Evolutionary conservation across 768 basidiomycete genomes (phyloP), one percentile per base, ranked within the genome.

Genomic region (Steccherinum ochraceum): DNA sequence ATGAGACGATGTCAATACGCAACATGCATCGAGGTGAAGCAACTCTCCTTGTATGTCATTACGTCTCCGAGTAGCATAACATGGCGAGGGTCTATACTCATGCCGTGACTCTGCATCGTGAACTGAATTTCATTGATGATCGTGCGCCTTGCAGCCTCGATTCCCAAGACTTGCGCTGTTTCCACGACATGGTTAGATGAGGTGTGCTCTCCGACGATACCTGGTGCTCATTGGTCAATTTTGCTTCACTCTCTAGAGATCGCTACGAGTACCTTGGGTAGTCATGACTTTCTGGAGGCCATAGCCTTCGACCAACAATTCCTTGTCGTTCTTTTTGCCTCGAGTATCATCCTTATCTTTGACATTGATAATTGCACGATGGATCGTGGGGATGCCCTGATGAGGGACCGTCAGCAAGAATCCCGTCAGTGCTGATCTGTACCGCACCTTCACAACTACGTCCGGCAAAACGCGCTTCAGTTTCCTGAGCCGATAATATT

Each of bases 1-100:
- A 52, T 12, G 52, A 18, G 54, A 23, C 35, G 45, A 40, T n/a
- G 35, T 26, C n/a, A 3, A 43, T 5, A 40, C 11, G 41, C 40
- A 24, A 16, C n/a, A 51, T 11, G n/a, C 11, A 39, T 39, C 35
- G 35, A 39, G n/a, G 19, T 19, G 26, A 24, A 30, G 40, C 40
- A 26, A 5, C 65, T 26, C 52, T 85, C 93, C 83, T 99, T 99
- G 72, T 95, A 97, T 24, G 84, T 83, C 96, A 99, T 99, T 53
- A 97, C 93, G 68, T 99, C 96, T 45, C 94, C 96, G 11, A 99
- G 81, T 35, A 99, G 72, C 92, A 97, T 96, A 61, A 98, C 90
- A 67, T 99, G 96, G 48, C 96, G 89, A 54, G 95, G 94, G 66
- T 99, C 96, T 60, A 99, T 97, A 52, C 86, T 93, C 89, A 99